Evolutionary conservation across 176 grass and related monocot species (phyloP).

Genomic region (Rhynchospora breviuscula): DNA sequence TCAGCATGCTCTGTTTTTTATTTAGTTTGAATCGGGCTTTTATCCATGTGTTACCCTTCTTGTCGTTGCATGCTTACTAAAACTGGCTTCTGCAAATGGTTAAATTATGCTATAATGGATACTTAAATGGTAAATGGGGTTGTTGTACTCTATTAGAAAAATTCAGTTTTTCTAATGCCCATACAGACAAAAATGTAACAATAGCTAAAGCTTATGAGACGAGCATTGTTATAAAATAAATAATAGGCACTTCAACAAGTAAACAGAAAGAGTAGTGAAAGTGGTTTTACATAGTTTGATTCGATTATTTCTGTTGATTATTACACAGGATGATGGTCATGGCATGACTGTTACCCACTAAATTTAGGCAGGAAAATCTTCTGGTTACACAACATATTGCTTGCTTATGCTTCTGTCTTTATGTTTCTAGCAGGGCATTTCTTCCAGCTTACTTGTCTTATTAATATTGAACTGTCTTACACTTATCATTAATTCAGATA

Average conservation of each 20-base stretch:
- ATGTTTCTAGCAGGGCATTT: neutral
- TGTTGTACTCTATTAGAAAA: neutral
- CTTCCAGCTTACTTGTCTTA: constrained; percentile 1
- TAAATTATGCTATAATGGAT: neutral
- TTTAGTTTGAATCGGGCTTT: neutral
- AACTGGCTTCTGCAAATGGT: neutral
- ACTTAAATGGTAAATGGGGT: neutral
- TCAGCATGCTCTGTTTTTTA: neutral
- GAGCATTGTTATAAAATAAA: neutral
- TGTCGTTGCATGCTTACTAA: neutral
- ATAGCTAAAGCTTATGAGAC: neutral
- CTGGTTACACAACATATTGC: neutral
- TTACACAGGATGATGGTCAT: neutral
- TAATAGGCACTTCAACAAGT: neutral
- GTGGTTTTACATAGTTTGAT: neutral
- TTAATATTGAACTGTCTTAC: constrained; percentile 11
- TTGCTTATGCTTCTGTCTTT: neutral
- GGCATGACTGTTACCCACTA: neutral
- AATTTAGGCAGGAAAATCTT: neutral
- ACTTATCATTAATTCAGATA: constrained; percentile 46
- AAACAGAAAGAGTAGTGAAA: neutral
- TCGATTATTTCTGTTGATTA: neutral
- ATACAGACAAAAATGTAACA: neutral
- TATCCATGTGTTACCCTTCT: neutral
- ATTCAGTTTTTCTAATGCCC: neutral